A percentile compares a stretch with the other conserved stretches of the same genome.
Conservation (phyloP, 78 protist species). For the Protostelium mycophagum region DNA sequence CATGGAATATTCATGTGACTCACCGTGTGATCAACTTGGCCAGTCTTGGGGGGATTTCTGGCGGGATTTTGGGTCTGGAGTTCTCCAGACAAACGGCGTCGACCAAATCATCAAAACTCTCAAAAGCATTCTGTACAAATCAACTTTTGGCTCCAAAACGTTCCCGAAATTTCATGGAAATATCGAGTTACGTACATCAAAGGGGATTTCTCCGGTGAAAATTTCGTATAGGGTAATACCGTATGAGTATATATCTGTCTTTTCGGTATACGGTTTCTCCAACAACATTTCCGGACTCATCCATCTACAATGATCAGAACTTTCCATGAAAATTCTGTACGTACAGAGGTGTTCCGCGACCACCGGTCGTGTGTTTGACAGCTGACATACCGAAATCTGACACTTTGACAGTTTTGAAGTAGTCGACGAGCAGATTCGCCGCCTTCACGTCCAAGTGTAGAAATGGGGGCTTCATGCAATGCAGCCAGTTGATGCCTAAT, state of each 20-base stretch:
- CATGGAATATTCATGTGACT: too few relatives aligned
- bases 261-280: constrained; percentile 37
- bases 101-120: background rate
- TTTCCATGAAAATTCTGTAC: background rate
- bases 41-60: background rate
- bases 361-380: constrained; percentile 12
- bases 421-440: constrained; percentile 45
- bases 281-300: constrained; percentile 30
- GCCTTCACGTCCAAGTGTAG: constrained; percentile 59
- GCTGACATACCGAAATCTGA: constrained; percentile 51
- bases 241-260: constrained; percentile 58
- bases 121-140: background rate
- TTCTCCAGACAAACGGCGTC: background rate
- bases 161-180: too few relatives aligned
- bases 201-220: background rate
- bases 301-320: background rate
- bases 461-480: constrained; percentile 31
- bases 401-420: constrained; percentile 46
- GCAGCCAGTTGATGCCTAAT: constrained; percentile 63
- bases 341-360: constrained; percentile 23
- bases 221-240: constrained; percentile 12
- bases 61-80: background rate
- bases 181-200: background rate
- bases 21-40: background rate
- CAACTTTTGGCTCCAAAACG: too few relatives aligned